Base-by-base conservation (phyloP, 2,329 filamentous ascomycete species). In the Chrysosporium keratinophilum region DNA sequence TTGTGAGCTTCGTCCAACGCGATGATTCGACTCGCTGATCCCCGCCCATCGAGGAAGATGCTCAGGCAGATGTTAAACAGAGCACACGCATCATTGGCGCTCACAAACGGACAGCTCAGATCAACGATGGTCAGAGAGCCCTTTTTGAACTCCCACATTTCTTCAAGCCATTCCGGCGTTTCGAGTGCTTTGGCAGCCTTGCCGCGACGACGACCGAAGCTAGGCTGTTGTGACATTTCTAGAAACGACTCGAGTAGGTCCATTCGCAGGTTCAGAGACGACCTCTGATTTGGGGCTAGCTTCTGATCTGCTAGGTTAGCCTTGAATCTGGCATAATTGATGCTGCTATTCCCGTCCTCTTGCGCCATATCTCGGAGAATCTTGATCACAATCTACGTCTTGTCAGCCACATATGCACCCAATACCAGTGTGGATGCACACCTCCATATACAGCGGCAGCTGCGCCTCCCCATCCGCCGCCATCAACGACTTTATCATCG, bases 1-100 rank as follows among this genome's bases (percentile, higher is more conserved):
- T 89, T 89, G 64, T 93, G 87, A 0, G 87, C 87, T 63, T 91
- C 85, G 57, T 91, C 86, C 0, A 90, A 71, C 0, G 84, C 84
- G 12, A 90, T 68, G 37, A 89, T 72, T 3, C 81, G 76, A 0
- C 83, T 80, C 0, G 75, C 62, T 0, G 64, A 65, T 0, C 65
- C 59, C 0, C 74, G 67, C 45, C 79, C 73, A 55, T 84, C 78
- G 0, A 87, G 66, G 61, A 87, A 88, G 0, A 87, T 68, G 1
- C 75, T 75, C 1, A 91, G 71, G 17, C 80, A 84, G 40, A 89
- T 83, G 51, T 85, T 82, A 67, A 91, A 91, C 0, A 91, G 70
- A 0, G 79, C 74, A 61, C 86, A 91, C 0, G 85, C 85, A 37
- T 78, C 80, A 20, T 82, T 78, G 0, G 80, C 66, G 0, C 82